A percentile compares a stretch with the other conserved stretches of the same genome.
Conservation (phyloP, 2,329 filamentous ascomycete genomes). For the Colletotrichum coccodes region DNA sequence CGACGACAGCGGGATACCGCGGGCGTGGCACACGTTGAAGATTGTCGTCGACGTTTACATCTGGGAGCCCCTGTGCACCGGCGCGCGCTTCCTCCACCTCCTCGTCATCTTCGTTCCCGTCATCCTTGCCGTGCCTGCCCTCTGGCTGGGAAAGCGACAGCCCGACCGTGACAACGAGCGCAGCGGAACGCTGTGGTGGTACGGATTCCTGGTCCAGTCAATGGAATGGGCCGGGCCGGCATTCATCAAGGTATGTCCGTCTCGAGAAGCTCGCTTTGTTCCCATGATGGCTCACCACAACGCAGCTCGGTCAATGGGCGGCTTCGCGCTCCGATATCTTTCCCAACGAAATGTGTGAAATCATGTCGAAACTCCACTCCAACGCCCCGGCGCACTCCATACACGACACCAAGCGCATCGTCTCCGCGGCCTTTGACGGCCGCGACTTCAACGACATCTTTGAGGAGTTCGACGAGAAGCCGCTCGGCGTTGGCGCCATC, state of each 20-base stretch:
- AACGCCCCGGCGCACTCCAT: conserved; percentile 93
- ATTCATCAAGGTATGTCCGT: conserved; percentile 85
- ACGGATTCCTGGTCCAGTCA: conserved; percentile 82
- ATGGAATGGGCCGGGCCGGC: conserved; percentile 96
- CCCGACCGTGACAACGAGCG: conserved; percentile 78
- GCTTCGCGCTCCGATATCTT: conserved; percentile 97
- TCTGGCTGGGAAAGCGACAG: conserved; percentile 80
- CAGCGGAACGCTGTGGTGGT: conserved; percentile 92
- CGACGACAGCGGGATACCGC: conserved; percentile 67
- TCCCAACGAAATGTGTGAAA: conserved; percentile 87
- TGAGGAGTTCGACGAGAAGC: conserved; percentile 90
- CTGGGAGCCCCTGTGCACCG: conserved; percentile 89
- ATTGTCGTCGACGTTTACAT: conserved; percentile 78
- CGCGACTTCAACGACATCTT: conserved; percentile 90
- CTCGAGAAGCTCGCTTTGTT: accelerated
- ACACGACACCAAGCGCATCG: conserved; percentile 79
- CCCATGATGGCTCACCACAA: neutral
- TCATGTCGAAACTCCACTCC: conserved; percentile 96
- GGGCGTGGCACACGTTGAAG: conserved; percentile 67
- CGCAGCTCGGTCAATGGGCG: conserved; percentile 93
- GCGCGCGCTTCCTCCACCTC: conserved; percentile 87
- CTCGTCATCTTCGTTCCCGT: conserved; percentile 92
- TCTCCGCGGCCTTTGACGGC: conserved; percentile 84
- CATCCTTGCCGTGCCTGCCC: conserved; percentile 78
- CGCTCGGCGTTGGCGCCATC: conserved; percentile 93